Evolutionary conservation across 1,284 basidiomycete species (phyloP), one percentile per base, ranked within the genome.

Genomic region (Cutaneotrichosporon mucoides): DNA sequence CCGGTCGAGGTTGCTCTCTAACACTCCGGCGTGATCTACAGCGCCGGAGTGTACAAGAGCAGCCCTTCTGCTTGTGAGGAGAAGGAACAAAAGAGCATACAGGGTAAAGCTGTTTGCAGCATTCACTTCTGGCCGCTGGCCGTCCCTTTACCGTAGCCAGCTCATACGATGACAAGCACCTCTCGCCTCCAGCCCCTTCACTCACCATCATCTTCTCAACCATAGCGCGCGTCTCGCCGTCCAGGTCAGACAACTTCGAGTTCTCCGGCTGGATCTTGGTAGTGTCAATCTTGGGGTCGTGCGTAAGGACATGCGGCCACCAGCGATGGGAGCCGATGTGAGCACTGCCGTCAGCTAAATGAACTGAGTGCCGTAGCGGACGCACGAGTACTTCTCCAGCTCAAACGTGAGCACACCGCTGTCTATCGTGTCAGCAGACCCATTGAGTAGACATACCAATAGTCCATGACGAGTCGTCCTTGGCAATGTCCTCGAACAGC

Each of bases 121-220:
- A n/a, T n/a, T n/a, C n/a, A n/a, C n/a, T n/a, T n/a, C n/a, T n/a
- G n/a, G n/a, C n/a, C n/a, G n/a, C n/a, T n/a, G n/a, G n/a, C n/a
- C n/a, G n/a, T 24, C 24, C 24, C 24, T 24, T 24, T 3, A 24
- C 24, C 24, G 24, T 24, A 24, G 24, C 24, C 24, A 24, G 24
- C 24, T n/a, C n/a, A 44, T 49, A 24, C 12, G 51, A 13, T 11
- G 33, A 33, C 16, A 41, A 41, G 33, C 54, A 8, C 12, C 37
- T 3, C 38, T 12, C 9, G 42, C 41, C 53, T 9, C 42, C n/a
- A 35, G 56, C 53, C 40, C 48, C 24, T 13, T 10, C 40, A 73
- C 88, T 68, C 79, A 93, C 94, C 95, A 99, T 99, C 96, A 99
- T 99, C 82, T 99, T 99, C 79, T 99, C 96, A 0, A 99, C 96